These are phyloP conservation scores for Xylariaceae sp. DNA, from an alignment of 2,329 filamentous ascomycete genomes.

Conservation along the genomic window DNA sequence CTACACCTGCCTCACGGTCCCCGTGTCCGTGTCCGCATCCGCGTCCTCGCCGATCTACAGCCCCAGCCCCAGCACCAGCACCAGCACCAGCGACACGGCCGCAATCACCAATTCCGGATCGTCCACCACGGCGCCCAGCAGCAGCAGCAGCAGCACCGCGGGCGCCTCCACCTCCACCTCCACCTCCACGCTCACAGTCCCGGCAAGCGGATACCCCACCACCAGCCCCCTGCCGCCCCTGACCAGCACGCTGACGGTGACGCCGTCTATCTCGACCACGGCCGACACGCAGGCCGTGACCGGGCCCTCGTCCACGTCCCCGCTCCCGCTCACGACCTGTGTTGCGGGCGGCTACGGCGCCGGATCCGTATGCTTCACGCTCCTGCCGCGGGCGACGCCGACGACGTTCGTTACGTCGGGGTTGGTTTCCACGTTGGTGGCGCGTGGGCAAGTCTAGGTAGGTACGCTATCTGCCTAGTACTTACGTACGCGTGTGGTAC, in stretches of 20 bases:
- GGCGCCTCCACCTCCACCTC: too few relatives aligned
- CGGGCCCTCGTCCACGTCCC: constrained; percentile 1
- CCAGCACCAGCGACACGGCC: constrained; percentile 17
- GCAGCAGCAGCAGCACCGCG: not conserved
- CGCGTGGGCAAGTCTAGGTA: too few relatives aligned
- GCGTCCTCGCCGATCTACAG: not conserved
- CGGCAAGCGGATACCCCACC: not conserved
- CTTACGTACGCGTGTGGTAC: too few relatives aligned
- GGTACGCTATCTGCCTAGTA: too few relatives aligned
- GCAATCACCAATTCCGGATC: constrained; percentile 15
- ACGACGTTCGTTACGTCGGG: not conserved
- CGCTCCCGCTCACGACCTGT: constrained; percentile 11
- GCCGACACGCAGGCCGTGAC: constrained; percentile 19
- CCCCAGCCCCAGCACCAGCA: constrained; percentile 11
- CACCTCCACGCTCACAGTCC: too few relatives aligned
- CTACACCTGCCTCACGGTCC: constrained; percentile 27
- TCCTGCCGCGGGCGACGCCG: not conserved
- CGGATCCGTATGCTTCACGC: constrained; percentile 13
- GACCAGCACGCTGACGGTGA: constrained; percentile 17
- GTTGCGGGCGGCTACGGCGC: constrained; percentile 22
- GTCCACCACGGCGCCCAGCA: constrained; percentile 7
- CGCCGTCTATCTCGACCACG: constrained; percentile 5
- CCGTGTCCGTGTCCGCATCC: not conserved
- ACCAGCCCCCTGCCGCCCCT: constrained; percentile 2
- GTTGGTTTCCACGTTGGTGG: too few relatives aligned